These are phyloP conservation scores for Kodamaea neixiangensis DNA, from an alignment of 805 yeast species.

Conservation along the genomic window DNA sequence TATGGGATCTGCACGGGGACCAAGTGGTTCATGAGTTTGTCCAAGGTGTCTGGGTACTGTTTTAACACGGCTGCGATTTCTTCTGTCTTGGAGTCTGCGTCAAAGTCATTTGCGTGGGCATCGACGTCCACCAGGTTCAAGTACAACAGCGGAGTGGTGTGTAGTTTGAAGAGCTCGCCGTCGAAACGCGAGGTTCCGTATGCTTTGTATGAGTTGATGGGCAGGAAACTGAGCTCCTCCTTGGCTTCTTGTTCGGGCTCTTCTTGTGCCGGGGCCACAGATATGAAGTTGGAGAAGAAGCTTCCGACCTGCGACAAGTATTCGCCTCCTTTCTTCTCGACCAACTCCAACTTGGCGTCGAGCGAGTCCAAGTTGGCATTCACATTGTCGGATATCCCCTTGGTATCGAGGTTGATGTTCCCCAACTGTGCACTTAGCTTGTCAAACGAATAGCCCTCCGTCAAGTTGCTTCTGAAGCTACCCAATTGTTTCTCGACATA, in stretches of 20 bases:
- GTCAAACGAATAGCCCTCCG: slow-evolving; percentile 11
- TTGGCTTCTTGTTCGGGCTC: slow-evolving; percentile 10
- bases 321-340: slow-evolving; percentile 69
- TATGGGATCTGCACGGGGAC: slow-evolving; percentile 68
- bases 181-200: slow-evolving; percentile 44
- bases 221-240: slow-evolving; percentile 24
- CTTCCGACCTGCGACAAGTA: slow-evolving; percentile 55
- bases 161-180: slow-evolving; percentile 40
- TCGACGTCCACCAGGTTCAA: slow-evolving; percentile 14
- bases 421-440: slow-evolving; percentile 8
- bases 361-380: slow-evolving; percentile 48
- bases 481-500: slow-evolving; percentile 31
- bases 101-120: slow-evolving; percentile 28
- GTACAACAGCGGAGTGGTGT: slow-evolving; percentile 30
- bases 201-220: slow-evolving; percentile 17
- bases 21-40: slow-evolving; percentile 54
- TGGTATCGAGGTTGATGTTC: neutral
- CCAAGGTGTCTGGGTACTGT: slow-evolving; percentile 50
- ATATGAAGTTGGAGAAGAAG: slow-evolving; percentile 47
- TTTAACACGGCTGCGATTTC: slow-evolving; percentile 51
- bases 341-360: slow-evolving; percentile 68
- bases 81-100: slow-evolving; percentile 50
- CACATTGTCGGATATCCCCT: slow-evolving; percentile 4
- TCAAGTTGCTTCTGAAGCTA: slow-evolving; percentile 1
- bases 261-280: slow-evolving; percentile 21